These are phyloP conservation scores for Tulasnella sp. DNA, from an alignment of 768 basidiomycete species.

Conservation along the genomic window DNA sequence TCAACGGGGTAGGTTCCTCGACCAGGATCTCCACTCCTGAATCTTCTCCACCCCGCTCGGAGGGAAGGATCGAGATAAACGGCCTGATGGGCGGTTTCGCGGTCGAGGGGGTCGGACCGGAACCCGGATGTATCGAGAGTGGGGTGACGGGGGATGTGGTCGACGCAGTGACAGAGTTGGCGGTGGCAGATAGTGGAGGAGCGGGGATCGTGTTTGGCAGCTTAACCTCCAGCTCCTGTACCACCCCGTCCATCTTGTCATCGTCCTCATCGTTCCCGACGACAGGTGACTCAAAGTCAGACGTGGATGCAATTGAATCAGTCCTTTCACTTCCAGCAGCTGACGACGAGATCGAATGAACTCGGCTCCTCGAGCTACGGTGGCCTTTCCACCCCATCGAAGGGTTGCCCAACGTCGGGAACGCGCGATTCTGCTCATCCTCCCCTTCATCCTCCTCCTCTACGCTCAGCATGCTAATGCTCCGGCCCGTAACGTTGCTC, in stretches of 20 bases:
- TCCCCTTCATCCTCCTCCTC: slow-evolving; percentile 30
- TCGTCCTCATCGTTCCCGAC: slow-evolving; percentile 22
- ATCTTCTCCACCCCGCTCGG: neutral
- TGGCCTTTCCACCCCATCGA: neutral
- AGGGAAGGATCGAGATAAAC: neutral
- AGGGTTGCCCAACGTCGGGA: neutral
- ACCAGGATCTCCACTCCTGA: slow-evolving; percentile 16
- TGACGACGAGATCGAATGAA: slow-evolving; percentile 7
- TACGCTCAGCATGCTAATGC: slow-evolving; percentile 28
- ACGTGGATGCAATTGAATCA: slow-evolving; percentile 22
- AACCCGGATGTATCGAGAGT: slow-evolving; percentile 4
- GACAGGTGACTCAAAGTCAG: neutral
- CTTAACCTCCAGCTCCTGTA: slow-evolving; percentile 2
- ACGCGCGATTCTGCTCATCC: slow-evolving; percentile 1
- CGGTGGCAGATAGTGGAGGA: slow-evolving; percentile 21
- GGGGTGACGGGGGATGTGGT: slow-evolving; percentile 24
- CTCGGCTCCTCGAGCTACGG: neutral
- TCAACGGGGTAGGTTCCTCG: slow-evolving; percentile 25
- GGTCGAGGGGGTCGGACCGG: neutral
- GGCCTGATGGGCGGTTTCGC: neutral
- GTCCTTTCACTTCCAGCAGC: slow-evolving; percentile 17
- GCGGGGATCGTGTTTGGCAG: neutral
- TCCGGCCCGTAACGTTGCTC: slow-evolving; percentile 30
- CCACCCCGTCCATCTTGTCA: neutral
- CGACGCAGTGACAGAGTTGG: neutral